These are phyloP conservation scores for Candida wancherniae DNA, from an alignment of 805 yeast genomes.

Conservation along the genomic window DNA sequence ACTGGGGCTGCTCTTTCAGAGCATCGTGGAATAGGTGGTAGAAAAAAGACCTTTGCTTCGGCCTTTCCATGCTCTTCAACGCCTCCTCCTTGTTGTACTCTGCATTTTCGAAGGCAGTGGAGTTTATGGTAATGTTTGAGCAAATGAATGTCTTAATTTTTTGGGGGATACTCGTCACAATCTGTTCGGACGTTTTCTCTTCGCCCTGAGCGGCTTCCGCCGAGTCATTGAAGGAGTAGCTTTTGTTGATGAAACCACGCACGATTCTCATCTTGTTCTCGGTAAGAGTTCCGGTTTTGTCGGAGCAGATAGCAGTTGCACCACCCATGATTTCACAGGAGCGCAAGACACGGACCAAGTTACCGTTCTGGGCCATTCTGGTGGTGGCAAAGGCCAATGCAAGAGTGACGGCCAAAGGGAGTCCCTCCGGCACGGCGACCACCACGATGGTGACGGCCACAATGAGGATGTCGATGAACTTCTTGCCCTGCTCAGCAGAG, in stretches of 20 bases:
- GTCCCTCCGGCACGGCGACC: constrained; percentile 99
- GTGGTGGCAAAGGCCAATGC: constrained; percentile 98
- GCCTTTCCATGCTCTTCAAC: constrained; percentile 22
- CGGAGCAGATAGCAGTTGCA: constrained; percentile 95
- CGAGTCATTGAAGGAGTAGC: constrained; percentile 42
- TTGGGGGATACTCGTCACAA: constrained; percentile 18
- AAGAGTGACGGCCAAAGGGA: constrained; percentile 94
- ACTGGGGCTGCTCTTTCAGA: constrained; percentile 15
- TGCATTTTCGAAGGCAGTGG: constrained; percentile 85
- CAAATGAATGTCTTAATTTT: constrained; percentile 24
- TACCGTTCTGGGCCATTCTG: constrained; percentile 95
- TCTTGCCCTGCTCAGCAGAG: constrained; percentile 75
- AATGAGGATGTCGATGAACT: constrained; percentile 78
- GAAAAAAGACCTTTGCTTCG: constrained; percentile 26
- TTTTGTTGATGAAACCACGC: constrained; percentile 43
- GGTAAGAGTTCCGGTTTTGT: constrained; percentile 95
- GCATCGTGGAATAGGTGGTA: constrained; percentile 21
- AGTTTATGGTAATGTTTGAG: constrained; percentile 68
- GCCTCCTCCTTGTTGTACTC: constrained; percentile 33
- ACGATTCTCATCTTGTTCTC: constrained; percentile 92
- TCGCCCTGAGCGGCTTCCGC: constrained; percentile 21
- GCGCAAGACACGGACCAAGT: constrained; percentile 86
- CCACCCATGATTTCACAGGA: constrained; percentile 99
- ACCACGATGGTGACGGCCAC: constrained; percentile 90
- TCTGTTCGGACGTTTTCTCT: constrained; percentile 20